These are phyloP conservation scores for Verticillium alfalfae DNA, from an alignment of 2,329 filamentous ascomycete genomes.

Conservation along the genomic window DNA sequence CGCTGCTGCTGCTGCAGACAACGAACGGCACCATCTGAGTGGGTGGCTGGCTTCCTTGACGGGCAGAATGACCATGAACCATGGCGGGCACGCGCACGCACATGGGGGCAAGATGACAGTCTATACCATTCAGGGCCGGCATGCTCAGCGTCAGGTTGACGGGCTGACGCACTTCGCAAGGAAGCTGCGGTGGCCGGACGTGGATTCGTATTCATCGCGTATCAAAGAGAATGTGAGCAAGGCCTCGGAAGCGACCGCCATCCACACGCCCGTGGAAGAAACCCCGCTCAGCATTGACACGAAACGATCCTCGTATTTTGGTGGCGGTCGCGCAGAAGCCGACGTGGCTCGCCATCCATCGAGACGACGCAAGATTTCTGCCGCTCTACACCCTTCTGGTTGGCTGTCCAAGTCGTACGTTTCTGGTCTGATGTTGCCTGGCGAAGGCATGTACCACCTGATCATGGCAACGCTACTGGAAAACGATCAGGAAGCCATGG, in stretches of 20 bases:
- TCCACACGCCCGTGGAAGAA: slow-evolving; percentile 29
- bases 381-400: slow-evolving; percentile 52
- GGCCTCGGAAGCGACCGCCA: slow-evolving; percentile 33
- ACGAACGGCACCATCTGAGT: slow-evolving; percentile 18
- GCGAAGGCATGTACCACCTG: slow-evolving; percentile 57
- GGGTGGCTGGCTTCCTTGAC: slow-evolving; percentile 55
- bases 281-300: slow-evolving; percentile 26
- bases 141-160: slow-evolving; percentile 53
- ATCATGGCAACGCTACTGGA: slow-evolving; percentile 63
- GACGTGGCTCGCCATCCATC: slow-evolving; percentile 19
- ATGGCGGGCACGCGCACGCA: slow-evolving; percentile 23
- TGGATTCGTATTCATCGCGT: slow-evolving; percentile 43
- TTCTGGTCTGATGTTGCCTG: slow-evolving; percentile 59
- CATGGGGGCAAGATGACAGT: slow-evolving; percentile 21
- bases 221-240: slow-evolving; percentile 42
- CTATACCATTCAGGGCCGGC: slow-evolving; percentile 49
- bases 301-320: slow-evolving; percentile 41
- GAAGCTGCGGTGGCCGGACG: slow-evolving; percentile 57
- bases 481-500: slow-evolving; percentile 55
- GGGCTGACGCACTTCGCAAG: slow-evolving; percentile 60
- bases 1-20: slow-evolving; percentile 12
- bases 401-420: slow-evolving; percentile 66
- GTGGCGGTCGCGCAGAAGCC: slow-evolving; percentile 16
- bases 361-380: slow-evolving; percentile 48
- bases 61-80: slow-evolving; percentile 43